Evolutionary conservation across 1,139 yeast species (phyloP).

Genomic region (Yamadazyma taylorii): DNA sequence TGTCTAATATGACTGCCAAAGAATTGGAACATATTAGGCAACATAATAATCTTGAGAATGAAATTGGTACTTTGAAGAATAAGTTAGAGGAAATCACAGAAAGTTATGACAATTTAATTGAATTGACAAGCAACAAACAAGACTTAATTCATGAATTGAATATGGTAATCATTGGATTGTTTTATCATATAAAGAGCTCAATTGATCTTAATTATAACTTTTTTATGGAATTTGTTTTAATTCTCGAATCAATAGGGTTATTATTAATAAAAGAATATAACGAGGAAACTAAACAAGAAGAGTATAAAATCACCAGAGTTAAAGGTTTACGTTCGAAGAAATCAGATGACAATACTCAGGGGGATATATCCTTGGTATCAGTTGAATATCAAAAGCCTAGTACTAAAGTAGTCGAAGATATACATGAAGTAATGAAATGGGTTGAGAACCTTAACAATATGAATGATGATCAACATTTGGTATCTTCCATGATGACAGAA

Average conservation of each 20-base stretch:
- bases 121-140: conserved; percentile 33
- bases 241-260: conserved; percentile 80
- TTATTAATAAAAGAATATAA: conserved; percentile 46
- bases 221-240: conserved; percentile 51
- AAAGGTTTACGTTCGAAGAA: conserved; percentile 61
- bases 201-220: conserved; percentile 25
- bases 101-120: conserved; percentile 55
- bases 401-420: conserved; percentile 31
- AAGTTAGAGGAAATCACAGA: conserved; percentile 39
- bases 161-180: conserved; percentile 20
- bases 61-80: conserved; percentile 41
- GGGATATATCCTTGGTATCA: conserved; percentile 19
- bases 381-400: conserved; percentile 22
- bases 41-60: conserved; percentile 48
- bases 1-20: conserved; percentile 65
- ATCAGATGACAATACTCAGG: conserved; percentile 22
- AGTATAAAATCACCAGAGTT: conserved; percentile 57
- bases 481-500: background rate
- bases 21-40: conserved; percentile 61
- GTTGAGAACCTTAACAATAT: conserved; percentile 30
- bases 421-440: conserved; percentile 30
- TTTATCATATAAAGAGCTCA: conserved; percentile 21
- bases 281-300: conserved; percentile 23
- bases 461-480: conserved; percentile 13
- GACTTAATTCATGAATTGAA: conserved; percentile 29